Evolutionary conservation across 2,329 filamentous ascomycete genomes (phyloP), one percentile per base, ranked within the genome.

Genomic region (Lasiodiplodia hormozganensis): DNA sequence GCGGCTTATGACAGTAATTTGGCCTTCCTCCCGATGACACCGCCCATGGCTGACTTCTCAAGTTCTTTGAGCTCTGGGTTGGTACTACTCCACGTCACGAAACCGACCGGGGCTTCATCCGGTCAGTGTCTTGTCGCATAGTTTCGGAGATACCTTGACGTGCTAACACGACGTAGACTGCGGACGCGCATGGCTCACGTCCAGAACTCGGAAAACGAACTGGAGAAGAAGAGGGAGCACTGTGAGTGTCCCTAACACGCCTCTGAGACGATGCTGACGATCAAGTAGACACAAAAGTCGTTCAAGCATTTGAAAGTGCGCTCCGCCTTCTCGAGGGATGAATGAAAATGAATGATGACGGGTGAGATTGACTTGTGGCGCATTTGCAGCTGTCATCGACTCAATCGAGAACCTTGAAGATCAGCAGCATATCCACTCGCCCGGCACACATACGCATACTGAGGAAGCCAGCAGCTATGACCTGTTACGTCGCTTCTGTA

Each of bases 11-110:
- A 69, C 73, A 71, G 80, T 82, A 76, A 56, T 23, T 34, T 47
- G 34, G 43, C 21, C 34, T n/a, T 21, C 12, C n/a, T 21, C 25
- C 10, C 28, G 31, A 14, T 21, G 16, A 53, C 21, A 51, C 16
- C 10, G 34, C 25, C 36, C n/a, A 11, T 7, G 4, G 36, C 60
- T 94, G n/a, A 85, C 91, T 25, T 70, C 86, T 2, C 11, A 11
- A 96, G 93, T 92, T 91, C 76, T 97, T 97, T 78, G 86, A 86
- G 69, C 82, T 89, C 43, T 97, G 94, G 94, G 91, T 92, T 28
- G 85, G 90, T 23, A 88, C 91, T 14, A 90, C 91, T 0, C 86
- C 89, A 38, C 81, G 84, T 12, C 89, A 92, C 70, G 94, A 97
- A 77, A 89, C 92, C 67, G 89, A 90, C 69, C 87, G 94, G 68